Evolutionary conservation across 176 grass and related monocot genomes (phyloP).

Genomic region (Themeda triandra): DNA sequence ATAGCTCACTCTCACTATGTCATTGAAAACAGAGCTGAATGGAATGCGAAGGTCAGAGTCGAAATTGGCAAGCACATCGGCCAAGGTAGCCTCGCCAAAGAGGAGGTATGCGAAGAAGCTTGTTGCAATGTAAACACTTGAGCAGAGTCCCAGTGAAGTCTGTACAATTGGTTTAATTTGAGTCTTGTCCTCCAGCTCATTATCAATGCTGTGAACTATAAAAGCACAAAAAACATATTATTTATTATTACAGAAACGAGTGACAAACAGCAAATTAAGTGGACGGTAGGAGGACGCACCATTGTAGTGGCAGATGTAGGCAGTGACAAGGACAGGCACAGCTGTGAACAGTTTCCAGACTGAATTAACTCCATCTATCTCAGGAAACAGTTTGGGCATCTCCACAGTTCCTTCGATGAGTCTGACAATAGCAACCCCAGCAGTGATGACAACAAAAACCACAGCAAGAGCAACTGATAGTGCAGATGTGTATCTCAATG

Average conservation of each 20-base stretch:
- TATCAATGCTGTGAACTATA: constrained; percentile 77
- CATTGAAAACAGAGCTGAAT: constrained; percentile 64
- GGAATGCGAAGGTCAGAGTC: constrained; percentile 68
- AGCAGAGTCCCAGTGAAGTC: constrained; percentile 78
- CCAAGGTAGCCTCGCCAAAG: constrained; percentile 73
- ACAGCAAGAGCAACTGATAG: constrained; percentile 84
- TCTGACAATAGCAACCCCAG: constrained; percentile 72
- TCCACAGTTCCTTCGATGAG: constrained; percentile 56
- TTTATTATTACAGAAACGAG: constrained; percentile 15
- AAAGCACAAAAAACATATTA: not conserved
- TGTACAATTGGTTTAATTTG: constrained; percentile 68
- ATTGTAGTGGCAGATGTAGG: constrained; percentile 87
- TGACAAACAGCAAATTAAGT: not conserved
- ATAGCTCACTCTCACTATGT: constrained; percentile 85
- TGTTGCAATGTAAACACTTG: constrained; percentile 70
- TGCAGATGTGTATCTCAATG: constrained; percentile 84
- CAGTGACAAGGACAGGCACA: constrained; percentile 77
- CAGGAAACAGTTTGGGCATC: constrained; percentile 69
- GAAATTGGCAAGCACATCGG: constrained; percentile 87
- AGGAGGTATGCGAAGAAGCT: constrained; percentile 86
- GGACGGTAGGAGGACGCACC: constrained; percentile 29
- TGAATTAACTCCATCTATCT: constrained; percentile 53
- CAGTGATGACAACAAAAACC: constrained; percentile 74
- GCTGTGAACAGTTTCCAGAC: constrained; percentile 74
- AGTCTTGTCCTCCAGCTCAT: constrained; percentile 65